Conservation (phyloP, 108 stramenopile species). For the Schizochytrium sp. region DNA sequence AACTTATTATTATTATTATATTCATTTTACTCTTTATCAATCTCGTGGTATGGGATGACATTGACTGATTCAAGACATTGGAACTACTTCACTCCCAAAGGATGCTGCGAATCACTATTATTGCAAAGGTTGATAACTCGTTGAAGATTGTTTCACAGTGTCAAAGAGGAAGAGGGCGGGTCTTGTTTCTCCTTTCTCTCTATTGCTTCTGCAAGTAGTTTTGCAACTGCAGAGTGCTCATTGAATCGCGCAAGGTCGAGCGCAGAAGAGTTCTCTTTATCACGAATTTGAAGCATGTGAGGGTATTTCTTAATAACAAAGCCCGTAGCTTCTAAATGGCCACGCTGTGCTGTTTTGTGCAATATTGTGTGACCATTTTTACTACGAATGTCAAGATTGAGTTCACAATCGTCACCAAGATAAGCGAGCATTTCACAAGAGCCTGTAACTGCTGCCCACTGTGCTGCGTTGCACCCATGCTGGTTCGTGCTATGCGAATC, state of each 20-base stretch:
- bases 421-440: background rate
- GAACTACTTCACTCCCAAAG: no score
- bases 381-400: background rate
- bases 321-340: background rate
- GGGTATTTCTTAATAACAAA: background rate
- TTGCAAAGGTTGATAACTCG: no score
- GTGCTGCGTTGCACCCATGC: conserved; percentile 16
- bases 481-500: background rate
- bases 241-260: background rate
- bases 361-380: background rate
- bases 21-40: no score
- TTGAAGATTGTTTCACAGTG: no score
- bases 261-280: background rate
- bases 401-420: background rate
- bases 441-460: conserved; percentile 12
- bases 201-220: background rate
- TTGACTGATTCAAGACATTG: no score
- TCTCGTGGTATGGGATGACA: no score
- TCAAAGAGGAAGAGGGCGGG: no score
- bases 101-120: no score
- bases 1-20: no score
- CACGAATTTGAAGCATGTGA: background rate
- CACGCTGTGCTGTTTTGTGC: conserved; percentile 29
- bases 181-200: no score
- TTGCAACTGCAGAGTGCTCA: background rate